Evolutionary conservation across 2,329 filamentous ascomycete genomes (phyloP).

Genomic region (Apiospora sp.): DNA sequence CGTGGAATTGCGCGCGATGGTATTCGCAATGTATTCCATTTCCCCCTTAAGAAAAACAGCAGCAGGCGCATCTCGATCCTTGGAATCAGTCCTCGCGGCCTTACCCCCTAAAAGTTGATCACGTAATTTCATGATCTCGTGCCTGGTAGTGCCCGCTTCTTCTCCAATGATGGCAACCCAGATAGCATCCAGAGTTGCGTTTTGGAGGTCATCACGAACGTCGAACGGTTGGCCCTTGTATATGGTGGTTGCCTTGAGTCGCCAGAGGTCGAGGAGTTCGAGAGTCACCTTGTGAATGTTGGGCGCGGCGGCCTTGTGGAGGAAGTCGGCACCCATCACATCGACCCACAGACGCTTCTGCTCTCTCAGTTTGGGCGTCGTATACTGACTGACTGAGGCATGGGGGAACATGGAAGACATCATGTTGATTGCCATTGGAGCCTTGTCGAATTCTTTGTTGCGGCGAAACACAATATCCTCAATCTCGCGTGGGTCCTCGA

Average conservation of each 20-base stretch:
- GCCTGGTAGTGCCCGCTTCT: neutral
- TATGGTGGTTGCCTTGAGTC: neutral
- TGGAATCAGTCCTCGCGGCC: too few species aligned
- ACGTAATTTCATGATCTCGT: neutral
- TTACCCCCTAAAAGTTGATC: neutral
- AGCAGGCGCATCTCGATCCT: too few species aligned
- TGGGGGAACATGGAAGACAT: constrained; percentile 2
- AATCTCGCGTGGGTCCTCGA: constrained; percentile 30
- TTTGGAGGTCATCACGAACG: neutral
- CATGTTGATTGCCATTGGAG: neutral
- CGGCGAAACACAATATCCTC: constrained; percentile 29
- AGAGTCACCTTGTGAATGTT: neutral
- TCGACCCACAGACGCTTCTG: constrained; percentile 33
- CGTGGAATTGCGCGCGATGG: neutral
- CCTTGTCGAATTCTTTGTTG: constrained; percentile 31
- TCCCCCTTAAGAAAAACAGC: neutral
- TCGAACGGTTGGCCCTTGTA: neutral
- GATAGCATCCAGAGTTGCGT: neutral
- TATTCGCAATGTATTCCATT: neutral
- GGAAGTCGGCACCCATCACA: constrained; percentile 33
- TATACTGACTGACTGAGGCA: constrained; percentile 28
- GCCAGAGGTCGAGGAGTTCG: neutral
- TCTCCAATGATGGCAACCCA: neutral
- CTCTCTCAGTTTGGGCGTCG: constrained; percentile 27
- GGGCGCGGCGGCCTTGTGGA: constrained; percentile 27